A percentile compares a stretch with the other conserved stretches of the same genome.
Conservation (phyloP, 768 basidiomycete species). For the Panaeolus papilionaceus region DNA sequence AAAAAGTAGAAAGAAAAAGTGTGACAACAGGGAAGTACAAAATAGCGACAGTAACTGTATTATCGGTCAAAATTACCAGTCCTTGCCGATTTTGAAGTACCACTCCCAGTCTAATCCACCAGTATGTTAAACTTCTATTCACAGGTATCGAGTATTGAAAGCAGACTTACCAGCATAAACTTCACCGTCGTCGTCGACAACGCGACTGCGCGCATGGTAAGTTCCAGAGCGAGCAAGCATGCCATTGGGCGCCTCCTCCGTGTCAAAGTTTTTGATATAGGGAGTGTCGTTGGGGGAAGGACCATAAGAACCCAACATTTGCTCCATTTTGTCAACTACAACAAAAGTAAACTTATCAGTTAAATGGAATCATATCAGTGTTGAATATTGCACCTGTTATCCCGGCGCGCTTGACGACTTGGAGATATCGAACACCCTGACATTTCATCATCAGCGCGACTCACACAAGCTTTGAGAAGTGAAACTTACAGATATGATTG, state of each 20-base stretch:
- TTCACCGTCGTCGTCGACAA: slow-evolving; percentile 86
- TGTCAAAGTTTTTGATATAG: slow-evolving; percentile 78
- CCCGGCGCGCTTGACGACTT: slow-evolving; percentile 84
- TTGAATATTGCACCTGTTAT: slow-evolving; percentile 59
- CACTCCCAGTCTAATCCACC: slow-evolving; percentile 75
- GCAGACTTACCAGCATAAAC: slow-evolving; percentile 73
- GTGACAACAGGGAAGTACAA: not conserved
- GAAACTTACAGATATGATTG: slow-evolving; percentile 76
- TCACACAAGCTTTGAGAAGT: slow-evolving; percentile 10
- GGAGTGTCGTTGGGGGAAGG: slow-evolving; percentile 68
- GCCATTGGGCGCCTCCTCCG: slow-evolving; percentile 77
- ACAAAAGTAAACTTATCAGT: slow-evolving; percentile 14
- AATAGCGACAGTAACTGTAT: not conserved
- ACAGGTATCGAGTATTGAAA: not conserved
- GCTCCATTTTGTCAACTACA: slow-evolving; percentile 88
- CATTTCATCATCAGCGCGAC: slow-evolving; percentile 14
- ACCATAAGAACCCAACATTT: slow-evolving; percentile 95
- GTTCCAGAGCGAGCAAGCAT: slow-evolving; percentile 82
- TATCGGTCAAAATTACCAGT: slow-evolving; percentile 62
- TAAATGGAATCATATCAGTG: not conserved
- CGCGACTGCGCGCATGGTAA: slow-evolving; percentile 80
- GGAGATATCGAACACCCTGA: slow-evolving; percentile 85
- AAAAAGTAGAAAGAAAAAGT: not conserved
- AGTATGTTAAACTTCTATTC: not conserved
- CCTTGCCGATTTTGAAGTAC: slow-evolving; percentile 91